These are phyloP conservation scores for Neurospora cerealis DNA, from an alignment of 495 filamentous ascomycete species.

Conservation along the genomic window DNA sequence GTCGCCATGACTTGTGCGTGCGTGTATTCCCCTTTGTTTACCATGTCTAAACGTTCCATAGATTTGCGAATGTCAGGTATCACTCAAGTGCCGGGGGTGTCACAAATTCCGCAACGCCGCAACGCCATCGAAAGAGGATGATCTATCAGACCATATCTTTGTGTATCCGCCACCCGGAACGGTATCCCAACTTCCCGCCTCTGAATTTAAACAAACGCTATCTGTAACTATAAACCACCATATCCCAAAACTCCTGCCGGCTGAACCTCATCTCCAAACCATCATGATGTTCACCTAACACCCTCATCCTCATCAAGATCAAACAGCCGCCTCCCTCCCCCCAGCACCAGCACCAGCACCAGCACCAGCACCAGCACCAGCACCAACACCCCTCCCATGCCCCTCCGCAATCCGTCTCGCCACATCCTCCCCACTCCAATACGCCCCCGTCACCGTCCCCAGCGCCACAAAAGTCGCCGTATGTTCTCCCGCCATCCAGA, in stretches of 20 bases:
- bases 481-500: slow-evolving; percentile 95
- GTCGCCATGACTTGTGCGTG: neutral
- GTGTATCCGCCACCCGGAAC: neutral
- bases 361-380: too few species aligned
- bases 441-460: slow-evolving; percentile 82
- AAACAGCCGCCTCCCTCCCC: neutral
- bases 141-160: neutral
- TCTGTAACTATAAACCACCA: neutral
- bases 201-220: neutral
- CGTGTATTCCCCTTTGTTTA: neutral
- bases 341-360: too few species aligned
- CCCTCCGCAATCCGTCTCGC: slow-evolving; percentile 48
- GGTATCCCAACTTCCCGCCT: neutral
- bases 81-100: neutral
- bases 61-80: neutral
- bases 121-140: neutral
- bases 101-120: neutral
- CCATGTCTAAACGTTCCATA: neutral
- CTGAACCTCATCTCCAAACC: neutral
- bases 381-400: slow-evolving; percentile 15
- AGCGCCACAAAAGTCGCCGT: slow-evolving; percentile 82
- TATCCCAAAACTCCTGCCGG: neutral
- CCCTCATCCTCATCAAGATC: neutral
- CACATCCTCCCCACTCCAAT: slow-evolving; percentile 81
- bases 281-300: neutral